Conservation (phyloP, 345 rosid species). For the Xanthoceras sorbifolium region DNA sequence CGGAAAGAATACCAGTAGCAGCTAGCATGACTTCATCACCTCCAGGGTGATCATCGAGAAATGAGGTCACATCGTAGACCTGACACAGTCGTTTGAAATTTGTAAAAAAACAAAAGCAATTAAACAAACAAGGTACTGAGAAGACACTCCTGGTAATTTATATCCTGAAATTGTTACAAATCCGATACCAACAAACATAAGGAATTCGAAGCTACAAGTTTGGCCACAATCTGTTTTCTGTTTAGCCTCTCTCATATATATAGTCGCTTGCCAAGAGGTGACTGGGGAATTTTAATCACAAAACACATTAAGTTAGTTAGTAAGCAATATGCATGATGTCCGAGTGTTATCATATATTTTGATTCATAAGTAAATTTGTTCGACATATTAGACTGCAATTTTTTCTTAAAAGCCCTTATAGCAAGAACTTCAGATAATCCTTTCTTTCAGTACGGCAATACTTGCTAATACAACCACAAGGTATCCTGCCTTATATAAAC, state of each 20-base stretch:
- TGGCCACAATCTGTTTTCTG: background rate
- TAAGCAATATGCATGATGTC: background rate
- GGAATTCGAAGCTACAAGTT: background rate
- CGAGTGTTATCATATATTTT: background rate
- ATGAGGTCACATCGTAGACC: conserved; percentile 82
- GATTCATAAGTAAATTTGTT: too few relatives aligned
- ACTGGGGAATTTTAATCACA: background rate
- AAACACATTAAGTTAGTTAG: background rate
- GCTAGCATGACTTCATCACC: conserved; percentile 82
- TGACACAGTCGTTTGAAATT: conserved; percentile 25
- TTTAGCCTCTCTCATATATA: background rate
- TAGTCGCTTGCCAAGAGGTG: background rate
- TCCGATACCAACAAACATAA: background rate
- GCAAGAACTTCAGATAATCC: too few relatives aligned
- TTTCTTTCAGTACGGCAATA: too few relatives aligned
- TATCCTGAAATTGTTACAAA: background rate
- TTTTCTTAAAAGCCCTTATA: background rate
- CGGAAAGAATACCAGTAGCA: conserved; percentile 50
- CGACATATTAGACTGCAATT: background rate
- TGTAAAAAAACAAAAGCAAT: background rate
- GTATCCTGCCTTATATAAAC: too few relatives aligned
- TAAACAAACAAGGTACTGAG: background rate
- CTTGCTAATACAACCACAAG: too few relatives aligned
- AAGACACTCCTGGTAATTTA: background rate
- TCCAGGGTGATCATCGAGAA: conserved; percentile 87